These are phyloP conservation scores for Lachnellula subtilissima DNA, from an alignment of 2,329 filamentous ascomycete genomes.

Conservation along the genomic window DNA sequence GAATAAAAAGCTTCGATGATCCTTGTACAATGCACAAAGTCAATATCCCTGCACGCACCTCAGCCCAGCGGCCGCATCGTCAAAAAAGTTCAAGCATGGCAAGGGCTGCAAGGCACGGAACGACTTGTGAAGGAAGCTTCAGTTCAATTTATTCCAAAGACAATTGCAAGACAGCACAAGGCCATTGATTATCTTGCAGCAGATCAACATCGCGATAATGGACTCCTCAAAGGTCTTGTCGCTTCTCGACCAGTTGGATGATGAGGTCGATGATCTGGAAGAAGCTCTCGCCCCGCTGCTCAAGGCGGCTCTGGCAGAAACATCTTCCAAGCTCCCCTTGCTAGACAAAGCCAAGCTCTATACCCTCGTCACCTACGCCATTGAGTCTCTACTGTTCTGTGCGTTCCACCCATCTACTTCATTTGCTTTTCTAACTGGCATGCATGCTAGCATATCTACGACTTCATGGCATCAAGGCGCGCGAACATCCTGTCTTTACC, in stretches of 20 bases:
- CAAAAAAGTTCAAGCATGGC: not conserved
- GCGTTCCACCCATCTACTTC: slow-evolving; percentile 29
- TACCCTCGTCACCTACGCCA: slow-evolving; percentile 78
- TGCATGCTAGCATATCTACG: slow-evolving; percentile 63
- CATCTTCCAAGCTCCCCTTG: slow-evolving; percentile 76
- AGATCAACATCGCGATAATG: slow-evolving; percentile 31
- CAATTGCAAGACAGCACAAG: not conserved
- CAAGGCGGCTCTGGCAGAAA: slow-evolving; percentile 56
- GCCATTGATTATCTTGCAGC: not conserved
- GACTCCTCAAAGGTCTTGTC: slow-evolving; percentile 33
- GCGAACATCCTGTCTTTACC: slow-evolving; percentile 75
- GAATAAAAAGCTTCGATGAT: not conserved
- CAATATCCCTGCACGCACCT: not conserved
- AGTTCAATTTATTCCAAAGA: not conserved
- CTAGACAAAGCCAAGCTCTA: slow-evolving; percentile 93
- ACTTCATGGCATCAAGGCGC: slow-evolving; percentile 75
- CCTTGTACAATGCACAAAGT: not conserved
- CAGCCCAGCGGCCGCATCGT: not conserved
- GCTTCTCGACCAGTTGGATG: slow-evolving; percentile 53
- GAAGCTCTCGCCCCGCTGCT: slow-evolving; percentile 70
- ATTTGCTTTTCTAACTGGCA: not conserved
- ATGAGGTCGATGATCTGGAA: slow-evolving; percentile 75
- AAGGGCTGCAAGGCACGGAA: too few relatives aligned
- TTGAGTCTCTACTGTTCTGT: slow-evolving; percentile 90
- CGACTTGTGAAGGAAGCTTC: not conserved